These are phyloP conservation scores for Colletotrichum sp. DNA, from an alignment of 2,329 filamentous ascomycete species.

Conservation along the genomic window DNA sequence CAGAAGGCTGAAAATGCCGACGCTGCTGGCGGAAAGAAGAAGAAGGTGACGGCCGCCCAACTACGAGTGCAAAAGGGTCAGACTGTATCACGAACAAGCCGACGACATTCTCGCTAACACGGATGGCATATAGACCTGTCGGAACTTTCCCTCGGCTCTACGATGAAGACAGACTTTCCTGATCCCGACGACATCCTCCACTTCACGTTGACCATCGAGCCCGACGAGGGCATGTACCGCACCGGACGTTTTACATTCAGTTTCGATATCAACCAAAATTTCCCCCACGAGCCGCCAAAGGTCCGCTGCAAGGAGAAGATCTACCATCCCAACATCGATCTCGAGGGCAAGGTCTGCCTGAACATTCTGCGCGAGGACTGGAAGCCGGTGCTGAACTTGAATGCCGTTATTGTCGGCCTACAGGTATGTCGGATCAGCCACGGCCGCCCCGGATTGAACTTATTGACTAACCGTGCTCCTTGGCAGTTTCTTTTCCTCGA, in stretches of 20 bases:
- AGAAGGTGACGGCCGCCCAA: slow-evolving; percentile 97
- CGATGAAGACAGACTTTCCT: slow-evolving; percentile 82
- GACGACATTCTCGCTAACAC: neutral
- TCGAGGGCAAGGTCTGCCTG: slow-evolving; percentile 96
- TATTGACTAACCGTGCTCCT: slow-evolving; percentile 24
- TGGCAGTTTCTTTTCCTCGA: slow-evolving; percentile 92
- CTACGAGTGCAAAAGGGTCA: slow-evolving; percentile 94
- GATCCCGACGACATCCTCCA: slow-evolving; percentile 87
- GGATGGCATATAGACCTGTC: slow-evolving; percentile 68
- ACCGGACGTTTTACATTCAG: slow-evolving; percentile 86
- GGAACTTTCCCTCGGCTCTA: slow-evolving; percentile 78
- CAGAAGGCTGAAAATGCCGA: slow-evolving; percentile 90
- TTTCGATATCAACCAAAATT: slow-evolving; percentile 92
- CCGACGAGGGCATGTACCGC: slow-evolving; percentile 89
- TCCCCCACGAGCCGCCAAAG: slow-evolving; percentile 96
- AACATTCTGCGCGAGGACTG: slow-evolving; percentile 98
- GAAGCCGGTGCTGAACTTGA: slow-evolving; percentile 97
- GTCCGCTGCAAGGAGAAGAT: slow-evolving; percentile 98
- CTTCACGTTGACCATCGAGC: slow-evolving; percentile 81
- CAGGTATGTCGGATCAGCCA: slow-evolving; percentile 60
- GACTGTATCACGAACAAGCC: neutral
- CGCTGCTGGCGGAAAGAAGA: slow-evolving; percentile 82
- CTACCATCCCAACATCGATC: slow-evolving; percentile 98
- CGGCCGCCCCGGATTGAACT: neutral
- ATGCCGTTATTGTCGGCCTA: slow-evolving; percentile 93